Base-by-base conservation (phyloP, 2,329 filamentous ascomycete genomes). In the Colletotrichum gigasporum region DNA sequence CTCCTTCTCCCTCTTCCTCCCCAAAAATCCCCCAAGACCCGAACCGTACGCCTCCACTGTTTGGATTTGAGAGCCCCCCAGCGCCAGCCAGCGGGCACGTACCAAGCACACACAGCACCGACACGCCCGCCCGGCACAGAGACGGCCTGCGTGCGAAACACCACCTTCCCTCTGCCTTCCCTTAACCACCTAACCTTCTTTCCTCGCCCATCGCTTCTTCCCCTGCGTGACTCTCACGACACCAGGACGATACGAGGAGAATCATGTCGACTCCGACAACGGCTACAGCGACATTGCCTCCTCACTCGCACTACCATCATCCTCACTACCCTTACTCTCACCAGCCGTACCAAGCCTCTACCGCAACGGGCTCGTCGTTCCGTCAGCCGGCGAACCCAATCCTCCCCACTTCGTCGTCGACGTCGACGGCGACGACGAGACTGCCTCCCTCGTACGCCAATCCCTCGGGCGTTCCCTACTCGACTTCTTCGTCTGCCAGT, bases 261-360 rank as follows among this genome's bases (percentile, higher is more conserved):
- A 77, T 68, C 77, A 94, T 95, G 92, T 94, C 92, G 83, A 94
- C 91, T 71, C 91, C 92, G 70, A 93, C 91, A 67, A 71, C 64
- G 60, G 65, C 67, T 32, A 68, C 67, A 54, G 67, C 67, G 54
- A 68, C 67, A 54, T 56, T 67, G 41, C 67, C 67, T 61, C 82
- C 69, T 83, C 83, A 62, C 78, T 86, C 87, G 75, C 84, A 85
- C 66, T 84, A 84, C 72, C 88, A 88, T 80, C 89, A 87, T 73
- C 81, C 85, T 71, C 88, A 89, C 81, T 90, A 90, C 73, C 84
- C 87, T 73, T 86, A 88, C 72, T 74, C 84, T 47, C 83, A 82
- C 66, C 78, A 83, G 69, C 76, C 81, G 63, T 74, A 82, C 67
- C 78, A 83, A 68, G 76, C 81, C 65, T 74, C 81, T 85, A 82